These are phyloP conservation scores for Cadophora gregata DNA, from an alignment of 2,329 filamentous ascomycete species.

Conservation along the genomic window DNA sequence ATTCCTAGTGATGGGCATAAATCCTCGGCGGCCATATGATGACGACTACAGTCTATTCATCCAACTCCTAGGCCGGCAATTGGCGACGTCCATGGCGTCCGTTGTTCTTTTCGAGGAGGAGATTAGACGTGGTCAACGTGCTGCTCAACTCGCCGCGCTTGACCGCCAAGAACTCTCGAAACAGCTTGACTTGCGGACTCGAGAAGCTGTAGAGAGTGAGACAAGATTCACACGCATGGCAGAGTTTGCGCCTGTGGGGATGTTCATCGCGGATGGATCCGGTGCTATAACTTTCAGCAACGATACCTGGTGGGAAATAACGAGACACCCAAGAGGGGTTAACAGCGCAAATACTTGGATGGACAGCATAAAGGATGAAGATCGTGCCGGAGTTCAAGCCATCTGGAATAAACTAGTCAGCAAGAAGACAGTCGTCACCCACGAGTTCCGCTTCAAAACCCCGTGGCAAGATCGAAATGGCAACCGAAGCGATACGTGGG, in stretches of 20 bases:
- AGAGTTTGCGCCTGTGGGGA: slow-evolving; percentile 81
- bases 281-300: slow-evolving; percentile 82
- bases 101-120: slow-evolving; percentile 86
- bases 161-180: slow-evolving; percentile 80
- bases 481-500: slow-evolving; percentile 73
- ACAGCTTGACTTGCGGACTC: slow-evolving; percentile 70
- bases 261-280: slow-evolving; percentile 79
- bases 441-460: slow-evolving; percentile 78
- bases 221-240: slow-evolving; percentile 84
- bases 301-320: slow-evolving; percentile 76
- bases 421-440: slow-evolving; percentile 67
- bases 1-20: slow-evolving; percentile 79
- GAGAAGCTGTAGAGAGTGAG: slow-evolving; percentile 70
- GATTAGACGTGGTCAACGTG: slow-evolving; percentile 74
- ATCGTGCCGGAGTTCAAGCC: slow-evolving; percentile 61
- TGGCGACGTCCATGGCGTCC: slow-evolving; percentile 80
- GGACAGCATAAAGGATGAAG: slow-evolving; percentile 71
- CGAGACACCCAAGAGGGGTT: slow-evolving; percentile 65
- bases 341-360: slow-evolving; percentile 72
- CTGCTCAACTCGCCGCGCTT: slow-evolving; percentile 74
- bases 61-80: slow-evolving; percentile 74
- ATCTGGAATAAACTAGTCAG: slow-evolving; percentile 68
- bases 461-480: slow-evolving; percentile 65
- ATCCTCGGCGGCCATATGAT: slow-evolving; percentile 79
- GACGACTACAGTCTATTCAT: slow-evolving; percentile 82